A percentile compares a stretch with the other conserved stretches of the same genome.
phyloP scores from a whole-genome alignment of 2,329 filamentous ascomycete genomes.

The Furcasterigmium furcatum region DNA sequence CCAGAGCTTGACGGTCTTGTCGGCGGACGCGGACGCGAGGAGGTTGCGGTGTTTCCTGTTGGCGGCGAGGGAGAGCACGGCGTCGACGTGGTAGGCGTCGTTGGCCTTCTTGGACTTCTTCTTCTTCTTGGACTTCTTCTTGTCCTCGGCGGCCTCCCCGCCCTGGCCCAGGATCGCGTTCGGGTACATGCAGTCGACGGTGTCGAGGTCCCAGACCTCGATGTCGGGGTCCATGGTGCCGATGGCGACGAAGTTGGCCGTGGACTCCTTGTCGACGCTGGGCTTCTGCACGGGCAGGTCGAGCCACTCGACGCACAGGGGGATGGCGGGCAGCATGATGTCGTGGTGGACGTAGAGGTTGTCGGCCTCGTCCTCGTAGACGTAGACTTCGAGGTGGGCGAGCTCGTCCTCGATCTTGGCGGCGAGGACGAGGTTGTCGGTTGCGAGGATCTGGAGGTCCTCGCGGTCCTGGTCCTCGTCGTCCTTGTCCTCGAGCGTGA shows the following conservation, averaged over 20 bases:
- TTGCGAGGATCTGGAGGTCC: slow-evolving; percentile 87
- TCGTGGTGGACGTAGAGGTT: slow-evolving; percentile 99
- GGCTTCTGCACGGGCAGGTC: slow-evolving; percentile 82
- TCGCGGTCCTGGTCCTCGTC: slow-evolving; percentile 81
- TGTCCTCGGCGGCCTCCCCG: slow-evolving; percentile 50
- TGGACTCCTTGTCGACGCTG: slow-evolving; percentile 56
- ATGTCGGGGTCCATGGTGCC: slow-evolving; percentile 99
- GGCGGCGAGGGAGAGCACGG: slow-evolving; percentile 84
- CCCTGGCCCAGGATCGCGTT: slow-evolving; percentile 90
- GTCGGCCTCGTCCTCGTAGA: slow-evolving; percentile 92
- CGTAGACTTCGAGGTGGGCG: slow-evolving; percentile 92
- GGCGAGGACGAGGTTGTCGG: slow-evolving; percentile 88
- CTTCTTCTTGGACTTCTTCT: slow-evolving; percentile 81
- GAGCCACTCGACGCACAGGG: slow-evolving; percentile 92
- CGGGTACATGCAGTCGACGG: slow-evolving; percentile 96
- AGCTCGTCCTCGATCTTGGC: slow-evolving; percentile 97
- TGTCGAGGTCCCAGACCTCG: slow-evolving; percentile 96
- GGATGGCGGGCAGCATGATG: slow-evolving; percentile 97
- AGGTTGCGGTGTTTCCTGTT: slow-evolving; percentile 94
- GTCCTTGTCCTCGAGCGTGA: slow-evolving; percentile 72
- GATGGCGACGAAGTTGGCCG: slow-evolving; percentile 89
- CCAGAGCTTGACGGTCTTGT: slow-evolving; percentile 98
- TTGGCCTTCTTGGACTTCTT: slow-evolving; percentile 89
- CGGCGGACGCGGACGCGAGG: slow-evolving; percentile 89
- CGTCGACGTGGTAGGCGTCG: slow-evolving; percentile 89